Conservation (phyloP, 768 basidiomycete species). For the Agaricus subrufescens region DNA sequence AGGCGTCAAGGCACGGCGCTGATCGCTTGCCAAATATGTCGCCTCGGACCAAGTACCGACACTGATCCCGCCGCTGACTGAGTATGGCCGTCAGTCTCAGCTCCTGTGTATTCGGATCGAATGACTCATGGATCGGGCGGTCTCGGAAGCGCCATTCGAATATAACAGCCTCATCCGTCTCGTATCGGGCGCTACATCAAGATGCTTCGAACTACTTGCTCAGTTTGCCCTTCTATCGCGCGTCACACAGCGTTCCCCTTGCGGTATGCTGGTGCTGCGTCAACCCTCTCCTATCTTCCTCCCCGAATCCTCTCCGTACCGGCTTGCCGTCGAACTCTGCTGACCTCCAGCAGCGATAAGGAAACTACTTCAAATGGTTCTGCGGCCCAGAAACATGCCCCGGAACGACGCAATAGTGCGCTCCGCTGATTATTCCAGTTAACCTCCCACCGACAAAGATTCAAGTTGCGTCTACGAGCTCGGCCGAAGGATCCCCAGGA, state of each 20-base stretch:
- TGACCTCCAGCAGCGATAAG: neutral
- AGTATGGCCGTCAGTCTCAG: no score
- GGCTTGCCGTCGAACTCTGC: neutral
- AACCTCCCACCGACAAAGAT: neutral
- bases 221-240: neutral
- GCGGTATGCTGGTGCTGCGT: neutral
- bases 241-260: slow-evolving; percentile 2
- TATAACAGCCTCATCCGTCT: neutral
- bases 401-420: slow-evolving; percentile 14
- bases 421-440: neutral
- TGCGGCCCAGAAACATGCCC: slow-evolving; percentile 14
- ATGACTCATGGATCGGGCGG: neutral
- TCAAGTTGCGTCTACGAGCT: neutral
- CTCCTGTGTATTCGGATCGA: no score
- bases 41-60: no score
- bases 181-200: neutral
- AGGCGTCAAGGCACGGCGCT: no score
- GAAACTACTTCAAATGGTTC: neutral
- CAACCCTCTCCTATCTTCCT: neutral
- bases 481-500: neutral
- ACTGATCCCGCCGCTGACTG: no score
- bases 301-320: neutral
- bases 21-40: no score
- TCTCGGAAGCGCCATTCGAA: neutral
- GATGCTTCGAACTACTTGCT: slow-evolving; percentile 5